Conservation (phyloP, 1,139 yeast genomes). For the Blastobotrys elegans region DNA sequence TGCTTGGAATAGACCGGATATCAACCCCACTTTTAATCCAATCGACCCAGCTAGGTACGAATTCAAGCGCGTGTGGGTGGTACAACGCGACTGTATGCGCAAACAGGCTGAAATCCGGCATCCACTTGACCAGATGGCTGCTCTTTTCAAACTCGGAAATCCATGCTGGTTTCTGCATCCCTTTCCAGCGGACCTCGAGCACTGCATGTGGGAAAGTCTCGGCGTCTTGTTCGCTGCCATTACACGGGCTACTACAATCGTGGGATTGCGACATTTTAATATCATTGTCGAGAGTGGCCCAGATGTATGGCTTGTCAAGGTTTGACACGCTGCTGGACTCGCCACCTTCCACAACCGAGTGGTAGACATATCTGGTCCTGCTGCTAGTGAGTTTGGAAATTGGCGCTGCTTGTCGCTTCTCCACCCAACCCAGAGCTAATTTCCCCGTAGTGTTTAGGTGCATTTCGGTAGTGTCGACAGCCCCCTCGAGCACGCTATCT, state of each 20-base stretch:
- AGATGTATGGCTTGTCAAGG: constrained; percentile 28
- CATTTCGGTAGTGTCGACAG: constrained; percentile 2
- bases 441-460: constrained; percentile 25
- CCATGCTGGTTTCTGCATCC: constrained; percentile 36
- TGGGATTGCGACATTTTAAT: constrained; percentile 38
- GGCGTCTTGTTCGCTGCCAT: constrained; percentile 1
- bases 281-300: constrained; percentile 44
- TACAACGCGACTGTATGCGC: constrained; percentile 31
- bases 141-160: constrained; percentile 34
- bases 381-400: constrained; percentile 26
- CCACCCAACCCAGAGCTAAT: constrained; percentile 38
- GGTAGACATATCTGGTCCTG: constrained; percentile 29
- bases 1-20: constrained; percentile 24
- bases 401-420: constrained; percentile 29
- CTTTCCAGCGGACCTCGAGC: constrained; percentile 43
- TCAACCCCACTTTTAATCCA: constrained; percentile 32
- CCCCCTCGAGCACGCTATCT: constrained; percentile 27
- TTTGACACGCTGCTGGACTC: constrained; percentile 11
- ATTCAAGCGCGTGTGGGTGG: constrained; percentile 29
- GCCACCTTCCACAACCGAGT: neutral
- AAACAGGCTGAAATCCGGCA: constrained; percentile 35
- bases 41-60: constrained; percentile 34
- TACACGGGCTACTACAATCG: constrained; percentile 14
- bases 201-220: constrained; percentile 43
- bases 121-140: constrained; percentile 36